These are phyloP conservation scores for Lactarius psammicola DNA, from an alignment of 768 basidiomycete species.

Conservation along the genomic window DNA sequence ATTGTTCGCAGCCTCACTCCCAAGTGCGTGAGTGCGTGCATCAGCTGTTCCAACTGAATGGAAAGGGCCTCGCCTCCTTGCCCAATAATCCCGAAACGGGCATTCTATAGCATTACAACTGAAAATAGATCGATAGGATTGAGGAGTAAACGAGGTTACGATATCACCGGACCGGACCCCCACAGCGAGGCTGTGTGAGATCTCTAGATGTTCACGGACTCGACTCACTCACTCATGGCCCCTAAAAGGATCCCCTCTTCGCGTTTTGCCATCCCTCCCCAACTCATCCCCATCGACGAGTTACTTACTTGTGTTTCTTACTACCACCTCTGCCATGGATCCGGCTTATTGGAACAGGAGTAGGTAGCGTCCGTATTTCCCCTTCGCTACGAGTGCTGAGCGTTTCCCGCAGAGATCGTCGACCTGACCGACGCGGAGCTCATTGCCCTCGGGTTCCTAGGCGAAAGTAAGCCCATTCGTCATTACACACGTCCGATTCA, in stretches of 20 bases:
- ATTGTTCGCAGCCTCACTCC: too few relatives aligned
- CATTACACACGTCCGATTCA: conserved; percentile 28
- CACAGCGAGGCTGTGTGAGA: too few relatives aligned
- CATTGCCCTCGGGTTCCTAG: conserved; percentile 28
- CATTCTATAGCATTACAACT: too few relatives aligned
- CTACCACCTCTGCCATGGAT: conserved; percentile 26
- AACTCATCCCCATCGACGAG: conserved; percentile 19
- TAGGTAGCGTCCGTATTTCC: conserved; percentile 34
- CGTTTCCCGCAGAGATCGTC: conserved; percentile 34
- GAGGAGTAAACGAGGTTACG: too few relatives aligned
- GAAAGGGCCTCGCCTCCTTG: too few relatives aligned
- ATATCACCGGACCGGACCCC: too few relatives aligned
- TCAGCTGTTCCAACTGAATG: too few relatives aligned
- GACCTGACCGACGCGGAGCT: conserved; percentile 28
- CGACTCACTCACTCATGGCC: too few relatives aligned
- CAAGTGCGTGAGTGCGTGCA: too few relatives aligned
- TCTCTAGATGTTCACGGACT: too few relatives aligned
- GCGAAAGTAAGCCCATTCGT: conserved; percentile 29
- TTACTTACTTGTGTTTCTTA: conserved; percentile 19
- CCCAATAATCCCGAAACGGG: too few relatives aligned
- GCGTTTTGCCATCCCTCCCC: conserved; percentile 14
- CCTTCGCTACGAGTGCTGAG: conserved; percentile 33
- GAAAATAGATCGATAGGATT: too few relatives aligned
- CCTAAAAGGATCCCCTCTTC: background rate
- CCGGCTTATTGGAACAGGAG: conserved; percentile 33